phyloP scores from a whole-genome alignment of 2,329 filamentous ascomycete genomes.

The Parafenestella ontariensis region DNA sequence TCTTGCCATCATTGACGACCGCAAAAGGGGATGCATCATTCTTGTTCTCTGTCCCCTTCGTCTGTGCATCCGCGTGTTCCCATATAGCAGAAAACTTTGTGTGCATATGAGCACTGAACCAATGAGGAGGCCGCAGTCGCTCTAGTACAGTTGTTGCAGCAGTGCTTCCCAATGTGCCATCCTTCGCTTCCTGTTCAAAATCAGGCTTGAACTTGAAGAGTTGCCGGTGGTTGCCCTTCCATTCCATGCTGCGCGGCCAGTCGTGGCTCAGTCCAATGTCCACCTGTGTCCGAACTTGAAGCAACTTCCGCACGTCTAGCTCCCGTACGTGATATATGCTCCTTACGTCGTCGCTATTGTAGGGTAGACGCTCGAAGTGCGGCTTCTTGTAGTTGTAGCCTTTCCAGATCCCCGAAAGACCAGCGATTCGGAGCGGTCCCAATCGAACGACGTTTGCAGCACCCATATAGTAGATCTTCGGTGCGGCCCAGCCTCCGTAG shows the following conservation, averaged over 20 bases:
- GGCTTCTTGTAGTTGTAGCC: conserved; percentile 83
- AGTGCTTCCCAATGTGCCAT: conserved; percentile 77
- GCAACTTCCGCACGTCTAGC: conserved; percentile 86
- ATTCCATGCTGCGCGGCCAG: conserved; percentile 88
- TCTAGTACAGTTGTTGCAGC: conserved; percentile 84
- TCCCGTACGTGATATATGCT: conserved; percentile 91
- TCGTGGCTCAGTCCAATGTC: conserved; percentile 94
- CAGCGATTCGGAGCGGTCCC: conserved; percentile 85
- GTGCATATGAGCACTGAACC: conserved; percentile 92
- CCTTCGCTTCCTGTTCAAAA: conserved; percentile 77
- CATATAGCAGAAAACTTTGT: conserved; percentile 78
- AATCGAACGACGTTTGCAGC: conserved; percentile 87
- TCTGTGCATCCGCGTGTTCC: conserved; percentile 57
- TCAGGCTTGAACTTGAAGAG: conserved; percentile 77
- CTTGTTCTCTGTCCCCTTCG: conserved; percentile 51
- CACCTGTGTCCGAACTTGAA: conserved; percentile 84
- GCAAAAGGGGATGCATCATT: conserved; percentile 4
- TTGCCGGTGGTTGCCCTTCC: conserved; percentile 70
- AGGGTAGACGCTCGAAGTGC: conserved; percentile 87
- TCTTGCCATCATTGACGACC: conserved; percentile 64
- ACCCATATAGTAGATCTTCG: conserved; percentile 96
- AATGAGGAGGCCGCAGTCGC: conserved; percentile 79
- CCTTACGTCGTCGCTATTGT: conserved; percentile 76
- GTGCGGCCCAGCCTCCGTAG: conserved; percentile 96
- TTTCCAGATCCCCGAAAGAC: conserved; percentile 95